Evolutionary conservation across 1,284 basidiomycete species (phyloP), one percentile per base, ranked within the genome.

Genomic region (Exobasidium rhododendri): DNA sequence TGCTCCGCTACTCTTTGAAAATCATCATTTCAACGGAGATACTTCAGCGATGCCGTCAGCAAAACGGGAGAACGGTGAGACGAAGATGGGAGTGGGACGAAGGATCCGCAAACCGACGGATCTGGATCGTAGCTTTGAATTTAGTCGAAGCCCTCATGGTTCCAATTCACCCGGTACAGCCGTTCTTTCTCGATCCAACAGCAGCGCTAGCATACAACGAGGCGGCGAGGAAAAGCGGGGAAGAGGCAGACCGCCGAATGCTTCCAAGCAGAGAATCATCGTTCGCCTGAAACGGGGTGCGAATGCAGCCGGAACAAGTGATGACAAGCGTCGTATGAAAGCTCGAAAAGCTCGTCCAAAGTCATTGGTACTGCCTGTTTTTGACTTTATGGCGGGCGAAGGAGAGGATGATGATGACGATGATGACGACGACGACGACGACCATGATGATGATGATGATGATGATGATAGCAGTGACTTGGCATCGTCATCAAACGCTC

Each of bases 91-190:
- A 31, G 22, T 26, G 22, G 59, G 59, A 24, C 47, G 61, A 35
- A 32, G 63, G 32, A 31, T 47, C 24, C 40, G 63, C 14, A 63
- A 63, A 30, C 63, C 62, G 29, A 64, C 59, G 17, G 51, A 64
- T 47, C 35, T 40, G 49, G 58, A 63, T 32, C 52, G 55, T 24
- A 56, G 50, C 49, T 64, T 44, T 46, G 63, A 64, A 46, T 47
- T 64, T 24, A 52, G 45, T 50, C 20, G 20, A n/a, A 61, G 61
- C 32, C 54, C 53, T 22, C 31, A 55, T n/a, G 10, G 47, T 50
- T 50, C 47, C 7, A 31, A 50, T 31, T 50, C 47, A 50, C 47
- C 47, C 47, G 22, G 47, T 20, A 50, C 47, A 31, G 47, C 47
- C 7, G 14, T 14, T 50, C 29, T 7, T 24, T 50, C 47, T 24